Percentiles rank a stretch among this genome's conserved stretches.
phyloP scores from a whole-genome alignment of 768 basidiomycete species.

The Trametes punicea region DNA sequence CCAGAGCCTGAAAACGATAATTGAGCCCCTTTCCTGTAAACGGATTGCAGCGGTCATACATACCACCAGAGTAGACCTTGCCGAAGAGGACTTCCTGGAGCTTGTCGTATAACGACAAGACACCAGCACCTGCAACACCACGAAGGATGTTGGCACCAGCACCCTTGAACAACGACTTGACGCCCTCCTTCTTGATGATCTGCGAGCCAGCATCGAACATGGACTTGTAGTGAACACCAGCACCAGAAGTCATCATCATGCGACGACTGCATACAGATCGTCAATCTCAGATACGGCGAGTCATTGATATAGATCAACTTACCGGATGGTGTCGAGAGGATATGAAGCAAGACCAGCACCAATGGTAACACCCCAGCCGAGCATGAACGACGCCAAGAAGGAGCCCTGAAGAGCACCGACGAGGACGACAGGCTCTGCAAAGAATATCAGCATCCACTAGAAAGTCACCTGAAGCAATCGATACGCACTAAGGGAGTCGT shows the following conservation, averaged over 20 bases:
- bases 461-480: conserved; percentile 17
- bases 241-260: conserved; percentile 99
- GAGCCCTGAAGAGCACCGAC: conserved; percentile 93
- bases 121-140: conserved; percentile 99
- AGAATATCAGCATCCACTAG: conserved; percentile 18
- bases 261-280: conserved; percentile 71
- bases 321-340: conserved; percentile 90
- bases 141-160: conserved; percentile 90
- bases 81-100: conserved; percentile 94
- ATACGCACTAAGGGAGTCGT: conserved; percentile 83
- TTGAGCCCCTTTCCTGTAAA: background rate
- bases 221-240: conserved; percentile 94
- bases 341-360: conserved; percentile 99
- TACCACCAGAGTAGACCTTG: conserved; percentile 98
- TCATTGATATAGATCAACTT: conserved; percentile 24
- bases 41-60: conserved; percentile 20
- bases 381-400: conserved; percentile 94
- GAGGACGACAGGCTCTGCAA: conserved; percentile 90
- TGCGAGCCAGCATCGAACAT: conserved; percentile 97
- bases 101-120: conserved; percentile 98
- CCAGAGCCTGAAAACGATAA: conserved; percentile 35
- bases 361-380: conserved; percentile 99
- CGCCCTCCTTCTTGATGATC: conserved; percentile 94
- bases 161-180: conserved; percentile 97
- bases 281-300: background rate